Conservation (phyloP, 768 basidiomycete species). For the Thelephora ganbajun region DNA sequence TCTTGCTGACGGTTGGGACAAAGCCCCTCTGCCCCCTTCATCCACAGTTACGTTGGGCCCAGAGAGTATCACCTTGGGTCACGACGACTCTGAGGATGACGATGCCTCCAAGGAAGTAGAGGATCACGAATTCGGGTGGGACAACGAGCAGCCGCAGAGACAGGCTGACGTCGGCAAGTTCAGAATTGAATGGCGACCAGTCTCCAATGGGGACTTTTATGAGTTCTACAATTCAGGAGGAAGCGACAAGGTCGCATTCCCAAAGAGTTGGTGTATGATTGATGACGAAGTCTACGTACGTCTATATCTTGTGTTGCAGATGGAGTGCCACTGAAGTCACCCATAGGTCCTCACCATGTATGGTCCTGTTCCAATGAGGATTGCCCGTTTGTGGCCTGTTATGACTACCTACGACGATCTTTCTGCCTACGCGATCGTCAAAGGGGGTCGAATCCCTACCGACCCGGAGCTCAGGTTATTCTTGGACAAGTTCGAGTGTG, state of each 20-base stretch:
- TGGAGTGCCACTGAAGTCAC: background rate
- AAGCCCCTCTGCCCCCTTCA: conserved; percentile 26
- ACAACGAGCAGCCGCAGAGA: conserved; percentile 74
- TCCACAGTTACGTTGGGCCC: conserved; percentile 45
- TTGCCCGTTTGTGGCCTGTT: conserved; percentile 80
- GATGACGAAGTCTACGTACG: conserved; percentile 36
- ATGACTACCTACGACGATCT: conserved; percentile 67
- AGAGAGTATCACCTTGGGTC: conserved; percentile 51
- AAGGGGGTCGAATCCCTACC: conserved; percentile 90
- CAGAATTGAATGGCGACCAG: conserved; percentile 69
- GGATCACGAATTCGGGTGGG: conserved; percentile 81
- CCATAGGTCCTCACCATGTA: conserved; percentile 70
- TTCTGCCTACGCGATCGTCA: conserved; percentile 65
- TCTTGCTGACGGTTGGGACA: conserved; percentile 35
- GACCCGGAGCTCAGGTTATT: conserved; percentile 79
- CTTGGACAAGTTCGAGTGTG: conserved; percentile 56
- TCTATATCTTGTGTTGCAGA: background rate
- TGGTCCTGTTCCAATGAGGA: conserved; percentile 64
- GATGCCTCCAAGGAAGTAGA: conserved; percentile 35
- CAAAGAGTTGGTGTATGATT: conserved; percentile 61
- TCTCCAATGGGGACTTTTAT: conserved; percentile 83
- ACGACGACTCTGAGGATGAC: conserved; percentile 67
- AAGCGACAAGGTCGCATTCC: conserved; percentile 34
- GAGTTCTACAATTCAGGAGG: conserved; percentile 38
- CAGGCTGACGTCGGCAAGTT: conserved; percentile 51